Conservation (phyloP, 371 early-diverging fungal genomes). For the Parasitella parasitica region DNA sequence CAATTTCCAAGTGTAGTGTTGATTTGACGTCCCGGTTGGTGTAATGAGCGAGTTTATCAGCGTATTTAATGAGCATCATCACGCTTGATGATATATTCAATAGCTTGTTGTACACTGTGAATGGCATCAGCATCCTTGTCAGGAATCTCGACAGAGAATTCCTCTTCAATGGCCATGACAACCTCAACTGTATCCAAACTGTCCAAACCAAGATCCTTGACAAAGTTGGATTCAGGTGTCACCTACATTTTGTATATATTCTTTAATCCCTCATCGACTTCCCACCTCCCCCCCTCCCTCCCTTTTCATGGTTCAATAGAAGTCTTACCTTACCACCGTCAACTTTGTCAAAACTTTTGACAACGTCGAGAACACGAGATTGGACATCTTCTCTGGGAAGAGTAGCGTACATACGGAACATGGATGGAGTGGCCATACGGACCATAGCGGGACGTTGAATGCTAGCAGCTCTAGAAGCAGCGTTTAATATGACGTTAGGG, state of each 20-base stretch:
- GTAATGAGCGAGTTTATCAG: neutral
- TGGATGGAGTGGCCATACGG: conserved; percentile 25
- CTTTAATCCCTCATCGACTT: too few relatives aligned
- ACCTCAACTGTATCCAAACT: conserved; percentile 97
- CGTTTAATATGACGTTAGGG: conserved; percentile 40
- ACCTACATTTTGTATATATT: conserved; percentile 61
- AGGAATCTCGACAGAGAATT: conserved; percentile 96
- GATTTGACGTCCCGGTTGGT: neutral
- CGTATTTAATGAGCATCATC: conserved; percentile 73
- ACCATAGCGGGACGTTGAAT: conserved; percentile 15
- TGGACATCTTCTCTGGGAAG: conserved; percentile 64
- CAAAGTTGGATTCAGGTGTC: conserved; percentile 81
- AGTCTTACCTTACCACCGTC: conserved; percentile 78
- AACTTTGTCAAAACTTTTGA: conserved; percentile 95
- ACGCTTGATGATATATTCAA: conserved; percentile 80
- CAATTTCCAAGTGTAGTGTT: neutral
- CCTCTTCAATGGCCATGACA: conserved; percentile 98
- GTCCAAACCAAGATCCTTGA: conserved; percentile 94
- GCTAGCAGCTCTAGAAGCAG: conserved; percentile 31
- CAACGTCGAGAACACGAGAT: conserved; percentile 81
- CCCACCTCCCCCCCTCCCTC: neutral
- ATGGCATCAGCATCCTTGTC: conserved; percentile 97
- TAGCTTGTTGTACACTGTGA: conserved; percentile 83
- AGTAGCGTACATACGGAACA: conserved; percentile 57
- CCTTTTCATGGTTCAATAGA: neutral